phyloP scores from a whole-genome alignment of 345 rosid species.

The Syzygium grande region DNA sequence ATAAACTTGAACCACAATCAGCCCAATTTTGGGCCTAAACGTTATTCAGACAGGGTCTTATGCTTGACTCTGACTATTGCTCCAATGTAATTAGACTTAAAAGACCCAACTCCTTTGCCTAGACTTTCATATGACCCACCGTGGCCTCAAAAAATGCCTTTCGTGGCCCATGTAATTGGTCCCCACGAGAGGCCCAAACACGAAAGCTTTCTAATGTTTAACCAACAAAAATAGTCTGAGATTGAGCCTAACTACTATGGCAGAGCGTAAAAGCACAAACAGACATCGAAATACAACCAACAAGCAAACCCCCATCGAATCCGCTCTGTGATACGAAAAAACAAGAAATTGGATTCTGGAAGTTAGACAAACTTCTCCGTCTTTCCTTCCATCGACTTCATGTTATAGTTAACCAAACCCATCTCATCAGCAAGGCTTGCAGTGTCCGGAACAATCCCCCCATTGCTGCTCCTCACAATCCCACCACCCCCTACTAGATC shows the following conservation, averaged over 20 bases:
- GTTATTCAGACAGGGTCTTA: neutral
- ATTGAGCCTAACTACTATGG: neutral
- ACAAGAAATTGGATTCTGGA: neutral
- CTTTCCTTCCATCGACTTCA: neutral
- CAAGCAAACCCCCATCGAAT: neutral
- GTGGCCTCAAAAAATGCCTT: neutral
- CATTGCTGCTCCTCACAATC: constrained; percentile 31
- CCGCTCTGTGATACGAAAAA: too few species aligned
- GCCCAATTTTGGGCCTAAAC: neutral
- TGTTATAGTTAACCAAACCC: neutral
- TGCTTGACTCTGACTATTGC: too few species aligned
- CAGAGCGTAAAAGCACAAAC: too few species aligned
- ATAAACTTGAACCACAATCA: neutral
- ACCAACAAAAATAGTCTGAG: neutral
- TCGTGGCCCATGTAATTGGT: neutral
- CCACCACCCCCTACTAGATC: constrained; percentile 61
- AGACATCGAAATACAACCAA: neutral
- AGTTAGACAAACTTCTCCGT: neutral
- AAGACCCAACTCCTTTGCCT: neutral
- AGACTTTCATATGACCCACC: neutral
- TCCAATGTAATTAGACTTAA: too few species aligned
- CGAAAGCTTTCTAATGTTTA: neutral
- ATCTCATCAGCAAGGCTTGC: constrained; percentile 52
- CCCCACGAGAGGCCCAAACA: neutral
- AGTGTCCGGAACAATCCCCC: constrained; percentile 62